Percentiles rank a stretch among this genome's conserved stretches.
Conservation (phyloP, 1,284 basidiomycete species). For the Acaromyces ingoldii region DNA sequence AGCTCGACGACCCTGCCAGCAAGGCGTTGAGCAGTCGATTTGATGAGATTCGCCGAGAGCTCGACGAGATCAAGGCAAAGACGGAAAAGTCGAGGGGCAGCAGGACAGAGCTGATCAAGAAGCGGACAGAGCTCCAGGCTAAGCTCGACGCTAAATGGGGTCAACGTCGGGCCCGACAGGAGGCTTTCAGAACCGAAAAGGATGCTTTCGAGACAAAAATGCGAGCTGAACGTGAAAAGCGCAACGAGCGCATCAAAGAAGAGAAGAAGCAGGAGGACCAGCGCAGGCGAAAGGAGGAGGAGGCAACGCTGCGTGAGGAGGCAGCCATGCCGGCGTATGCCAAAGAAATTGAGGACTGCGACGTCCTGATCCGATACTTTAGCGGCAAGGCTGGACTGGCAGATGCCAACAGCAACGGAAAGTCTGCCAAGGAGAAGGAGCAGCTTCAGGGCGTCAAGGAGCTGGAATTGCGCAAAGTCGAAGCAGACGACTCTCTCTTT, state of each 20-base stretch:
- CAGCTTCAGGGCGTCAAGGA: slow-evolving; percentile 61
- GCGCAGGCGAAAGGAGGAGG: slow-evolving; percentile 74
- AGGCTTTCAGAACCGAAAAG: slow-evolving; percentile 40
- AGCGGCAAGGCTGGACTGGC: slow-evolving; percentile 51
- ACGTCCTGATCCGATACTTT: slow-evolving; percentile 80
- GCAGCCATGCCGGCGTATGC: slow-evolving; percentile 86
- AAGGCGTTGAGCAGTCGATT: slow-evolving; percentile 77
- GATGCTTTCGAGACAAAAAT: slow-evolving; percentile 44
- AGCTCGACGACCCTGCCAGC: slow-evolving; percentile 84
- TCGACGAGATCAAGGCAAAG: slow-evolving; percentile 79
- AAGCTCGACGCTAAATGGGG: slow-evolving; percentile 65
- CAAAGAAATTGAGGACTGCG: slow-evolving; percentile 91
- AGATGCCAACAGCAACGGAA: no score
- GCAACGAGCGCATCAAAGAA: slow-evolving; percentile 71
- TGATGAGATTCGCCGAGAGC: slow-evolving; percentile 74
- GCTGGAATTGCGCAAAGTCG: slow-evolving; percentile 79
- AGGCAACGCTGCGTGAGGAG: slow-evolving; percentile 78
- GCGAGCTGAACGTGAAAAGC: slow-evolving; percentile 52
- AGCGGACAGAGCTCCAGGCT: slow-evolving; percentile 67
- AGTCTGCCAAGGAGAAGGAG: slow-evolving; percentile 28
- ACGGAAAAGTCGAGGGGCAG: slow-evolving; percentile 77
- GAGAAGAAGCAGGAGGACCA: slow-evolving; percentile 80
- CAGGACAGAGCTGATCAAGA: slow-evolving; percentile 78
- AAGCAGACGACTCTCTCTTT: slow-evolving; percentile 57
- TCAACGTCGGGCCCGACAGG: slow-evolving; percentile 65